Evolutionary conservation across 352 stramenopile species (phyloP), one percentile per base, ranked within the genome.

Genomic region (Pythium plurisporium): DNA sequence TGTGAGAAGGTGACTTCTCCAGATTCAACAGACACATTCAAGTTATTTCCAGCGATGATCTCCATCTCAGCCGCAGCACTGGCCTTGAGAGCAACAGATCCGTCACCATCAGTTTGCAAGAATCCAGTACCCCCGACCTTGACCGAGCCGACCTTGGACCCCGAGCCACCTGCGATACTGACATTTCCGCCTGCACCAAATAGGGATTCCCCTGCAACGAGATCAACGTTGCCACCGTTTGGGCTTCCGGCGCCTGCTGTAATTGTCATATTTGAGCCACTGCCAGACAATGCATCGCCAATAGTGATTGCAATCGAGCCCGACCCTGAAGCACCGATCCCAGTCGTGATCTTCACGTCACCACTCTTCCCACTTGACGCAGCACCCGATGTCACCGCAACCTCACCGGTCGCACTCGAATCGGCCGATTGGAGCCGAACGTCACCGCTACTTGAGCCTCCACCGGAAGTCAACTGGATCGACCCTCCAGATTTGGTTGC

Each of bases 1-100:
- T 86, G 75, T 15, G 75, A 76, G 36, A 83, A 65, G 0, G 73
- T 85, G 23, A 82, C 33, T 55, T 89, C 75, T 15, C 78, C 78
- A 31, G 47, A 63, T 37, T 82, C 49, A 4, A 86, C 36, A 22
- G 63, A 79, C 10, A 81, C 65, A 53, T 83, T 82, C 15, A 83
- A 37, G 44, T 76, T 79, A 26, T 69, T 69, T 43, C 78, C 78
- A 12, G 60, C 70, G 27, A 55, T 52, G 56, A 89, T 76, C 33
- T 72, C 64, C 58, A 85, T 70, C 0, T 68, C 41, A 33, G 75
- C 71, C 26, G 61, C 33, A 23, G 40, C 45, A 12, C 52, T 49
- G 17, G 76, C 64, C 45, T 74, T 69, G 9, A 83, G 22, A 14
- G 36, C 62, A 27, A 84, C 55, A 2, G 71, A 77, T 37, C 72